Percentiles rank a stretch among this genome's conserved stretches.
Evolutionary conservation across 1,284 basidiomycete species (phyloP).

Genomic region (Coniophora puteana): DNA sequence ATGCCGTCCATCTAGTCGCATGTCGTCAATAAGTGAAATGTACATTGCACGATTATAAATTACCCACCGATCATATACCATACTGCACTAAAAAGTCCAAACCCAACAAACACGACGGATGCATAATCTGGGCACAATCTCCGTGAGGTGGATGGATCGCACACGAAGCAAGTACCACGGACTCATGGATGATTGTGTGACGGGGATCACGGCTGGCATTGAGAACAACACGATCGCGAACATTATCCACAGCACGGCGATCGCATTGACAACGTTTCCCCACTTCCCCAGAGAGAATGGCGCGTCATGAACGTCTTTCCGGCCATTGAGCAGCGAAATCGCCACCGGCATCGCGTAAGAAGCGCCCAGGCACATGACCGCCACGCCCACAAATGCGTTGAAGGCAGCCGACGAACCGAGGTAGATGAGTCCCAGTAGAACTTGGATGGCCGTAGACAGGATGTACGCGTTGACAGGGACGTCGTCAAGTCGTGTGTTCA

Average conservation of each 20-base stretch:
- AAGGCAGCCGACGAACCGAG: conserved; percentile 53
- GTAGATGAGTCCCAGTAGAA: conserved; percentile 52
- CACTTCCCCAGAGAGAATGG: conserved; percentile 40
- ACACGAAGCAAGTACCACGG: conserved; percentile 15
- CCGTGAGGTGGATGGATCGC: neutral
- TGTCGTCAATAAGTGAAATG: conserved; percentile 3
- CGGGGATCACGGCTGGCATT: conserved; percentile 53
- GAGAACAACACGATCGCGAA: conserved; percentile 56
- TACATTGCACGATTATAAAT: neutral
- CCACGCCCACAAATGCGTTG: conserved; percentile 54
- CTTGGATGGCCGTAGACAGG: conserved; percentile 49
- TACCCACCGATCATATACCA: conserved; percentile 56
- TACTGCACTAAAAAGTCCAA: conserved; percentile 45
- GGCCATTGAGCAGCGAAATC: conserved; percentile 37
- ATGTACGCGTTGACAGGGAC: conserved; percentile 58
- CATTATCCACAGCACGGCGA: conserved; percentile 45
- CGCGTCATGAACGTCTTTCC: conserved; percentile 37
- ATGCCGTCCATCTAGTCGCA: conserved; percentile 31
- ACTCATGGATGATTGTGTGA: conserved; percentile 46
- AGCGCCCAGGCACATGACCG: conserved; percentile 51
- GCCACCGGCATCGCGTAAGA: conserved; percentile 50
- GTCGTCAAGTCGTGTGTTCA: conserved; percentile 36
- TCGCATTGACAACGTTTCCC: conserved; percentile 37
- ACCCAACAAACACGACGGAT: conserved; percentile 60
- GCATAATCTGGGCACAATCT: conserved; percentile 42